Evolutionary conservation across 2,329 filamentous ascomycete genomes (phyloP).

Genomic region (Plectosphaerella plurivora): DNA sequence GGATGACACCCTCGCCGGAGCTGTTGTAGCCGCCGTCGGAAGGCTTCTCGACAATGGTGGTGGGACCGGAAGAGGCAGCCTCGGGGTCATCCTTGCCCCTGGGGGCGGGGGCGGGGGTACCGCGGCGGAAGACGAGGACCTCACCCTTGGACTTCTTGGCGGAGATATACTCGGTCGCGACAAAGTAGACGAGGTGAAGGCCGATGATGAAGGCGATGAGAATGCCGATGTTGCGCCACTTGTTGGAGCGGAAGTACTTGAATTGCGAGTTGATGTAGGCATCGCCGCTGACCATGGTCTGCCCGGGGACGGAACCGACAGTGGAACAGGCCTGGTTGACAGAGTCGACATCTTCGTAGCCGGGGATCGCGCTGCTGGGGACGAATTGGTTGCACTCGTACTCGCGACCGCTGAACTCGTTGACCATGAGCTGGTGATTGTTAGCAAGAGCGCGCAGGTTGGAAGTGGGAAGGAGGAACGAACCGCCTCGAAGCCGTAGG

Average conservation of each 20-base stretch:
- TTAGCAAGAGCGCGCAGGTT: background rate
- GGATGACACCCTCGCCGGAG: slow-evolving; percentile 19
- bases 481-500: slow-evolving; percentile 56
- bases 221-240: slow-evolving; percentile 55
- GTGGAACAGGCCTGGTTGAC: slow-evolving; percentile 38
- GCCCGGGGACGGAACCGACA: slow-evolving; percentile 42
- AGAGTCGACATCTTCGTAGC: slow-evolving; percentile 19
- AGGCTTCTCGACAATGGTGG: slow-evolving; percentile 8
- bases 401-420: slow-evolving; percentile 50
- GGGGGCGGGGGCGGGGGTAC: slow-evolving; percentile 12
- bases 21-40: background rate
- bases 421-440: slow-evolving; percentile 50
- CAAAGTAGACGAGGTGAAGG: slow-evolving; percentile 42
- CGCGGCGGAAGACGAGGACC: slow-evolving; percentile 52
- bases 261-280: slow-evolving; percentile 41
- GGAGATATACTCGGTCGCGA: slow-evolving; percentile 38
- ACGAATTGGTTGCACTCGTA: slow-evolving; percentile 18
- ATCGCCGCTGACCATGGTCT: slow-evolving; percentile 37
- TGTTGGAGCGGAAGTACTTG: slow-evolving; percentile 39
- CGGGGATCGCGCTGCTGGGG: slow-evolving; percentile 17
- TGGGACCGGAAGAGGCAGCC: slow-evolving; percentile 9
- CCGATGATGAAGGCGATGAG: slow-evolving; percentile 45
- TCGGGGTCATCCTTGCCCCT: slow-evolving; percentile 8
- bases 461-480: background rate
- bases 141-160: slow-evolving; percentile 56